Base-by-base conservation (phyloP, 2,329 filamentous ascomycete species). In the Zymoseptoria brevis region DNA sequence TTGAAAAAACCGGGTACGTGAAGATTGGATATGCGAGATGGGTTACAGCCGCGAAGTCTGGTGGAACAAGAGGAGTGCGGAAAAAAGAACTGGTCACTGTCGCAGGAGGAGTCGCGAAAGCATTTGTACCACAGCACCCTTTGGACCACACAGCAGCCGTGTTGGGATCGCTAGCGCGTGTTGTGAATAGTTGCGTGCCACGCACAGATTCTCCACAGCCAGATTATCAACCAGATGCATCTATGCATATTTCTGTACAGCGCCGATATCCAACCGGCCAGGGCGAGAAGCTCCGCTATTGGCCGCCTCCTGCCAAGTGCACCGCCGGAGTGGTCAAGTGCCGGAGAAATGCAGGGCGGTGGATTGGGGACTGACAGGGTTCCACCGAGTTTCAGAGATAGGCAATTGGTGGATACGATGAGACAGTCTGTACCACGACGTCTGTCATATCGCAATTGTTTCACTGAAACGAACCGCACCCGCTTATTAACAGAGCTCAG, bases 141-240 rank as follows among this genome's bases (percentile, higher is more conserved):
- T 16, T 29, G 22, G 51, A 53, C 13, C 29, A 21, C 22, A 24
- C 22, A 19, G n/a, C 35, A 49, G 50, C 49, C 58, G 52, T 55
- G 58, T 60, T 60, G 58, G 54, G 58, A 60, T 57, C 16, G 30
- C 53, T 57, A 60, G 58, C 58, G 54, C 52, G 58, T 55, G 50
- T 52, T 55, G 55, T 53, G 51, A 53, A 22, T n/a, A 29, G 22
- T 53, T 53, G 51, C 51, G 51, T 53, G 22, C 51, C 51, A 53
- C 22, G 35, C 35, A 45, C 35, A 45, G 35, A 45, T 45, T 45
- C 35, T 45, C 35, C 35, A 45, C 35, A 45, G 35, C 35, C 35
- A 45, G 35, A 45, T 45, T 45, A n/a, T 45, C 35, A 45, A 45
- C 35, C 35, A 45, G 35, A 45, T 45, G 35, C 35, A 45, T 41